Evolutionary conservation across 1,284 basidiomycete genomes (phyloP), one percentile per base, ranked within the genome.

Genomic region (Rhodotorula sp.): DNA sequence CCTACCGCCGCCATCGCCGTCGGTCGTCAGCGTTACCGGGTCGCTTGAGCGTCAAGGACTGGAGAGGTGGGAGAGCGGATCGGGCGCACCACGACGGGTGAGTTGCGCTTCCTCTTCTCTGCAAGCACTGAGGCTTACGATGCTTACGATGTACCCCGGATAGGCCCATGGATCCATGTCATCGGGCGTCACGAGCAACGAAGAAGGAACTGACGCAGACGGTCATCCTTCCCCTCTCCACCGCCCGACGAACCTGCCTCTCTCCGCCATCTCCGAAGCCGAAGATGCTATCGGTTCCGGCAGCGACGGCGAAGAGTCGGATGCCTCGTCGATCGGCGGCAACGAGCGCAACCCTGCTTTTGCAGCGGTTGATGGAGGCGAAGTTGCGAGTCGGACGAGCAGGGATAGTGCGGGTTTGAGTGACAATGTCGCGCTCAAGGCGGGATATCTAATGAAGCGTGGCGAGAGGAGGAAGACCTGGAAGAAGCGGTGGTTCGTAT

Each of bases 401-500:
- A 28, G 64, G 28, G 68, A 68, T 53, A 65, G 88, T n/a, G 57
- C 67, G 15, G 63, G 66, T 24, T 28, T 80, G 67, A 78, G 76
- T 66, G 92, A 94, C 79, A 86, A 85, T 61, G 88, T 91, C 16
- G 65, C 74, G 50, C 85, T 96, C 79, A 95, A 93, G 81, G 87
- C 89, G 30, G 94, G 94, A 4, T 96, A 94, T 82, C 83, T 98
- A 61, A 89, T 87, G 85, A 97, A 97, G 85, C 95, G 94, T 83
- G 94, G 95, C 74, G 93, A 98, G 81, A 87, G 93, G 71, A 85
- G 96, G 81, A 98, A 97, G 89, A 93, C 89, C 2, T 99, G 95
- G 95, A 98, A 98, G 85, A 94, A 94, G 83, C 87, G 95, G 48
- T 99, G 95, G 95, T 99, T 98, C 76, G 96, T 99, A 0, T 83